Conservation (phyloP, 805 yeast genomes). For the Alloascoidea hylecoeti region DNA sequence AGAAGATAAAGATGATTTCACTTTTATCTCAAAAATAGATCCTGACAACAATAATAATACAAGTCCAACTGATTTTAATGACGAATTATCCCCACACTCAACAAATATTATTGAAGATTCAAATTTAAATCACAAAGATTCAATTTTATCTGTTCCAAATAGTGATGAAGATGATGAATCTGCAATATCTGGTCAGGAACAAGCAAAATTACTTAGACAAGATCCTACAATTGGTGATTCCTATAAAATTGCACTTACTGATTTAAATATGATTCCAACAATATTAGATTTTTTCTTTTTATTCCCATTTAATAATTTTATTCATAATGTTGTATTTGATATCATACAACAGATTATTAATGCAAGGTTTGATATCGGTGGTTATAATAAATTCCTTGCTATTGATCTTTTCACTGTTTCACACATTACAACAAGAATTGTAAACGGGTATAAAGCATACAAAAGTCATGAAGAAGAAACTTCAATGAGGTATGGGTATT, state of each 20-base stretch:
- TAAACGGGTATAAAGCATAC: neutral
- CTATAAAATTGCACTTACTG: neutral
- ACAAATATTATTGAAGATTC: neutral
- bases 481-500: neutral
- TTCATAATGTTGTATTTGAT: conserved; percentile 1
- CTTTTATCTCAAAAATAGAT: too few relatives aligned
- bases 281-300: neutral
- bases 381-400: conserved; percentile 1
- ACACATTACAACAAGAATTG: neutral
- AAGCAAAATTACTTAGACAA: too few relatives aligned
- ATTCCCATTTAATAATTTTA: neutral
- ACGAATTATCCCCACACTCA: too few relatives aligned
- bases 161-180: conserved; percentile 1
- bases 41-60: too few relatives aligned
- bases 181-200: too few relatives aligned
- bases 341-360: neutral
- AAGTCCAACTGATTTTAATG: too few relatives aligned
- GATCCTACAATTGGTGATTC: neutral
- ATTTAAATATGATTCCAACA: neutral
- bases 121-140: neutral
- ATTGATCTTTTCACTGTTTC: neutral
- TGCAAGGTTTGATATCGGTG: neutral
- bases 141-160: conserved; percentile 1
- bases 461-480: neutral
- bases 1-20: too few relatives aligned